Conservation (phyloP, 139 green algal genomes). For the Tetradesmus obliquus region DNA sequence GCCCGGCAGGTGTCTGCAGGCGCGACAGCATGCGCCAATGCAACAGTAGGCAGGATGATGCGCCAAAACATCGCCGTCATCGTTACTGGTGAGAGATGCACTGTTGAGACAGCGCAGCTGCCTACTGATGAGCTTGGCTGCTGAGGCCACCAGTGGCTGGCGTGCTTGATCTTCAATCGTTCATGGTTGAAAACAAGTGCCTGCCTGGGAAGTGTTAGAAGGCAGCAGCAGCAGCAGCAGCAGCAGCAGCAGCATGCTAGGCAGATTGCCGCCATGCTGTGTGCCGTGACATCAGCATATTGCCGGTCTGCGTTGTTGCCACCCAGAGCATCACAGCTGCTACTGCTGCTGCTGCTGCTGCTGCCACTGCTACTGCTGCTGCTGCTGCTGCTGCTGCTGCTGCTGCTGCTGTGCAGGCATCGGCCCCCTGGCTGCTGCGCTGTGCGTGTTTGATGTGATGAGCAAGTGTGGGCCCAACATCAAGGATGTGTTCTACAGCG, state of each 20-base stretch:
- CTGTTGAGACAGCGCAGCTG: too few relatives aligned
- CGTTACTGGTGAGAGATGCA: not conserved
- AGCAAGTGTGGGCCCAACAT: conserved; percentile 54
- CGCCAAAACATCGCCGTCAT: conserved; percentile 37
- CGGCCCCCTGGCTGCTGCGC: conserved; percentile 53
- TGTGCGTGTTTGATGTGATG: conserved; percentile 66
- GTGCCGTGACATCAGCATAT: too few relatives aligned
- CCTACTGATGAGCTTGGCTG: too few relatives aligned
- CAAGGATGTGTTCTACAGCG: conserved; percentile 68
- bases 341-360: conserved; percentile 9
- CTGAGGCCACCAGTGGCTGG: too few relatives aligned
- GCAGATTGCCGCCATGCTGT: too few relatives aligned
- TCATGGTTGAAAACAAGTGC: too few relatives aligned
- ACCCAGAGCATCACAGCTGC: not conserved
- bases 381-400: not conserved
- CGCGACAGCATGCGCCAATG: not conserved
- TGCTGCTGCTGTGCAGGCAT: conserved; percentile 58
- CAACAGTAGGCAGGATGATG: not conserved
- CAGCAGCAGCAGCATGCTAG: too few relatives aligned
- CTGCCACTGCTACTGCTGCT: not conserved
- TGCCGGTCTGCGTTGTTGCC: not conserved
- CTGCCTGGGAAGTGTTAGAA: too few relatives aligned
- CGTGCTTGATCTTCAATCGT: too few relatives aligned
- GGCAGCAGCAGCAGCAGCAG: too few relatives aligned
- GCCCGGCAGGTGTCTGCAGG: not conserved